These are phyloP conservation scores for Sideroxylon spinosum DNA, from an alignment of 179 eudicot genomes.

Conservation along the genomic window DNA sequence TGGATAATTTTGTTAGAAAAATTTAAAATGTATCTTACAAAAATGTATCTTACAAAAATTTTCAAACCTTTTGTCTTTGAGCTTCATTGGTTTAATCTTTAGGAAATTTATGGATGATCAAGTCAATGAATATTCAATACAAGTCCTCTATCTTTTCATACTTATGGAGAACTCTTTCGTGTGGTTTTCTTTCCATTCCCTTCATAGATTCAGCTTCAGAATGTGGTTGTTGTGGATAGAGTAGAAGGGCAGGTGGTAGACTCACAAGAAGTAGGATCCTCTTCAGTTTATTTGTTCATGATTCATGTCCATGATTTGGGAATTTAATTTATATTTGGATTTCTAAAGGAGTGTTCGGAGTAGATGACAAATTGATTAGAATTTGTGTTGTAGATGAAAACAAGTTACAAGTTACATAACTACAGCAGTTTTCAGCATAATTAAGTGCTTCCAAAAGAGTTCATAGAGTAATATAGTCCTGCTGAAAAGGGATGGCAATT, in stretches of 20 bases:
- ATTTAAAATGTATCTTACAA: neutral
- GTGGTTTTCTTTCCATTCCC: too few species aligned
- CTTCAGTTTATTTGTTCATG: too few species aligned
- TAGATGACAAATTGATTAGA: neutral
- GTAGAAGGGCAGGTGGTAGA: too few species aligned
- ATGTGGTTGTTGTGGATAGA: too few species aligned
- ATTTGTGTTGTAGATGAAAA: neutral
- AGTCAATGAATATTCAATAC: too few species aligned
- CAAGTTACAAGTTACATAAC: neutral
- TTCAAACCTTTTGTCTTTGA: neutral
- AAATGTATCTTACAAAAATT: neutral
- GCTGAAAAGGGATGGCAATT: too few species aligned
- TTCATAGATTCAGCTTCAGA: too few species aligned
- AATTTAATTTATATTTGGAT: neutral
- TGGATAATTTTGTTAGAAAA: neutral
- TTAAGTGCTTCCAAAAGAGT: neutral
- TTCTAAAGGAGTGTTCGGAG: neutral
- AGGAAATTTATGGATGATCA: neutral
- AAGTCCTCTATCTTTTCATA: too few species aligned
- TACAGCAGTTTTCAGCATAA: neutral
- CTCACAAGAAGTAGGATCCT: too few species aligned
- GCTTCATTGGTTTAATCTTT: neutral
- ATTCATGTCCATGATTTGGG: too few species aligned
- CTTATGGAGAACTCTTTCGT: too few species aligned
- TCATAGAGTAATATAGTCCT: neutral